These are phyloP conservation scores for Populus tremula DNA, from an alignment of 345 rosid species.

Conservation along the genomic window DNA sequence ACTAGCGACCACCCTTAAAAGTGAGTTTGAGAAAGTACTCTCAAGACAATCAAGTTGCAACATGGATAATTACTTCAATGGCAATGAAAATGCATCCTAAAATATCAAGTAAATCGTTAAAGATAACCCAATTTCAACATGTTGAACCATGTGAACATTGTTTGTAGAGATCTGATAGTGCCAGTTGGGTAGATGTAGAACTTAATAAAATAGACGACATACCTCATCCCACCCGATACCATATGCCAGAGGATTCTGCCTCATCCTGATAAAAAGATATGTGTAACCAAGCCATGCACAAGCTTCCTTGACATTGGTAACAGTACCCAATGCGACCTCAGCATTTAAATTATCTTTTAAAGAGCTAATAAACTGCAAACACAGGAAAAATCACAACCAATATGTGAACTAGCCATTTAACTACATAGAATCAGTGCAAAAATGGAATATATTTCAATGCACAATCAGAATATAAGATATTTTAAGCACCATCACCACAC, in stretches of 20 bases:
- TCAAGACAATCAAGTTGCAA: no score
- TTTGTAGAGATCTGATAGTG: no score
- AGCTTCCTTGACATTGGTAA: constrained; percentile 97
- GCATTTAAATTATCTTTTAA: constrained; percentile 92
- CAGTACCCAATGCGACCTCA: constrained; percentile 97
- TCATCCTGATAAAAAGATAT: constrained; percentile 93
- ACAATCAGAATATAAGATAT: neutral
- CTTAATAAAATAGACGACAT: neutral
- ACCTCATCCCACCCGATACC: constrained; percentile 99
- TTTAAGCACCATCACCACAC: neutral
- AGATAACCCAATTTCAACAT: no score
- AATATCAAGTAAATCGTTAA: no score
- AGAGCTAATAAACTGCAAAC: constrained; percentile 82
- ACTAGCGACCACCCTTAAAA: no score
- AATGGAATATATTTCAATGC: neutral
- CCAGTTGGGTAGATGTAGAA: no score
- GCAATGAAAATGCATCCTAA: no score
- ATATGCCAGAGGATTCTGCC: constrained; percentile 89
- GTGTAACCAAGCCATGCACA: constrained; percentile 99
- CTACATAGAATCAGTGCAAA: neutral
- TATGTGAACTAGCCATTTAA: constrained; percentile 1
- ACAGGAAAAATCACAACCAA: constrained; percentile 8
- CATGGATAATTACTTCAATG: no score
- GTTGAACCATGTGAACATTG: no score
- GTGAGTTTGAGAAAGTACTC: no score